phyloP scores from a whole-genome alignment of 2,329 filamentous ascomycete genomes.

The Paracoccidioides brasiliensis region DNA sequence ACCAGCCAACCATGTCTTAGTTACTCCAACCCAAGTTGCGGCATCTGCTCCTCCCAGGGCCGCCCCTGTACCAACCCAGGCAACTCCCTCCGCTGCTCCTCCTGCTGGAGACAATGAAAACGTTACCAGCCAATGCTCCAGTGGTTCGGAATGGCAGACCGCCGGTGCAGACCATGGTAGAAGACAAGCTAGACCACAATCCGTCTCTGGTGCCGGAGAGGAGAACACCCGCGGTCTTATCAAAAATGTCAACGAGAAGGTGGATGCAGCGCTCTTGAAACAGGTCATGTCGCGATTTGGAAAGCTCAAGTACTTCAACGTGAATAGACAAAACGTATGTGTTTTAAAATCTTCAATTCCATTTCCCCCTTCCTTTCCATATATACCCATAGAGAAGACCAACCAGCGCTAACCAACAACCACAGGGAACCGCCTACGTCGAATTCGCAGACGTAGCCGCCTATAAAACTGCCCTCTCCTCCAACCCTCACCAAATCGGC shows the following conservation, averaged over 20 bases:
- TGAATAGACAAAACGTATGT: constrained; percentile 61
- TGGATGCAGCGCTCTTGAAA: constrained; percentile 61
- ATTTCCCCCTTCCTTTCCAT: not conserved
- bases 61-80: constrained; percentile 19
- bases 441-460: constrained; percentile 73
- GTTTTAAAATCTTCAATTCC: not conserved
- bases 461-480: constrained; percentile 68
- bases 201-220: constrained; percentile 47
- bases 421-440: constrained; percentile 88
- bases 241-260: constrained; percentile 86
- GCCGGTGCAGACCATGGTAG: constrained; percentile 66
- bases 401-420: constrained; percentile 8
- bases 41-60: constrained; percentile 22
- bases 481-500: constrained; percentile 76
- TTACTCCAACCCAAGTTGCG: constrained; percentile 17
- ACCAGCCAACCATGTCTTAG: constrained; percentile 20
- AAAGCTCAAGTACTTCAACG: constrained; percentile 50
- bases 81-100: constrained; percentile 27
- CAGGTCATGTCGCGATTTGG: constrained; percentile 56
- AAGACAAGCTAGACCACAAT: constrained; percentile 64
- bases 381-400: not conserved
- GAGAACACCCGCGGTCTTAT: constrained; percentile 78
- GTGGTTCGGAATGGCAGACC: constrained; percentile 71
- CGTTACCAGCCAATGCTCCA: constrained; percentile 68
- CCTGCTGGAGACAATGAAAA: constrained; percentile 35